Percentiles rank a stretch among this genome's conserved stretches.
Evolutionary conservation across 2,329 filamentous ascomycete species (phyloP).

Genomic region (Penicillium sp.): DNA sequence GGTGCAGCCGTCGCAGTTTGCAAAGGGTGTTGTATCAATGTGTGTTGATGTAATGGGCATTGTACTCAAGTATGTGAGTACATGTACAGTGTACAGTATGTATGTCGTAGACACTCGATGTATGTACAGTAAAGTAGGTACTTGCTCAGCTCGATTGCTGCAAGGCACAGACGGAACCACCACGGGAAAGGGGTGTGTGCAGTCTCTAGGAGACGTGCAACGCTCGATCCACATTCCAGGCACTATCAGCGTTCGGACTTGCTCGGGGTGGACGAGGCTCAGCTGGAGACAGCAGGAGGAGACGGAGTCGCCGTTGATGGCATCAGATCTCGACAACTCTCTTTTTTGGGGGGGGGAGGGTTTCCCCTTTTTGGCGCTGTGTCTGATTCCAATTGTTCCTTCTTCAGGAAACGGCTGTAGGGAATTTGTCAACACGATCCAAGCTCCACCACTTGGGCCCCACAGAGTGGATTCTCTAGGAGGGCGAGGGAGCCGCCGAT

Average conservation of each 20-base stretch:
- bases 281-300: conserved; percentile 3
- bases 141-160: conserved; percentile 8
- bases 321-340: neutral
- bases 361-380: conserved; percentile 14
- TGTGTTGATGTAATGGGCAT: too few species aligned
- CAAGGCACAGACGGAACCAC: conserved; percentile 10
- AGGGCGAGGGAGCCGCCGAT: conserved; percentile 14
- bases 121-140: too few species aligned
- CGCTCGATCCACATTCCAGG: conserved; percentile 23
- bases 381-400: conserved; percentile 12
- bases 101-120: too few species aligned
- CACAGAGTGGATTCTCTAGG: conserved; percentile 9
- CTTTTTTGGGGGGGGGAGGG: neutral
- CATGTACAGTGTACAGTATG: neutral
- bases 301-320: conserved; percentile 17
- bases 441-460: conserved; percentile 17
- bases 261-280: conserved; percentile 17
- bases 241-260: conserved; percentile 19
- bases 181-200: neutral
- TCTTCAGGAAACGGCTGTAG: conserved; percentile 10
- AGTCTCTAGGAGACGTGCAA: conserved; percentile 8
- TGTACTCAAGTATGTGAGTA: too few species aligned
- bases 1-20: too few species aligned
- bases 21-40: too few species aligned
- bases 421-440: conserved; percentile 29